These are phyloP conservation scores for Kondoa malvinella DNA, from an alignment of 768 basidiomycete species.

Conservation along the genomic window DNA sequence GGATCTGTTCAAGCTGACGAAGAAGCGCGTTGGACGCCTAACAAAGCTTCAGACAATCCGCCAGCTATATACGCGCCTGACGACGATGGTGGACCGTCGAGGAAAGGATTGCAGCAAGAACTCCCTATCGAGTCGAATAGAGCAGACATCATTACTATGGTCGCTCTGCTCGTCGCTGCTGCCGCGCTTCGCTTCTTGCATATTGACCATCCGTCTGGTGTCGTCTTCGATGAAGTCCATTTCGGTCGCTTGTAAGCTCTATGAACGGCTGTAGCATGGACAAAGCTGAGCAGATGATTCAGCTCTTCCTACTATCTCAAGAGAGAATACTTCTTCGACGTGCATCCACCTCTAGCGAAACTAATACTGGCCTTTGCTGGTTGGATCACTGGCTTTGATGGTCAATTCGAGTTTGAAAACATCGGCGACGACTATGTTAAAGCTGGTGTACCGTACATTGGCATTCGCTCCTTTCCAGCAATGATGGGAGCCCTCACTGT, in stretches of 20 bases:
- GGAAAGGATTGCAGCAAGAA: background rate
- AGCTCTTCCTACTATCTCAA: conserved; percentile 78
- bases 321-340: conserved; percentile 96
- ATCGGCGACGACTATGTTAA: conserved; percentile 85
- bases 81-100: background rate
- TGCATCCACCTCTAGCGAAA: conserved; percentile 94
- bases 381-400: conserved; percentile 93
- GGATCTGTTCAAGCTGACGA: background rate
- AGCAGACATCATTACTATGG: conserved; percentile 16
- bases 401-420: conserved; percentile 78
- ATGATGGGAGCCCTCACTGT: conserved; percentile 77
- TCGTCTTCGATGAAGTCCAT: conserved; percentile 39
- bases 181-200: conserved; percentile 25
- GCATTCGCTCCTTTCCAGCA: conserved; percentile 81
- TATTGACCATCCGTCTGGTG: conserved; percentile 28
- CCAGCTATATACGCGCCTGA: background rate
- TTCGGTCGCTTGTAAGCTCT: conserved; percentile 42
- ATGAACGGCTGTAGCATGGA: background rate
- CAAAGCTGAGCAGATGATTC: conserved; percentile 57
- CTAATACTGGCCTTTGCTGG: conserved; percentile 82
- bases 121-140: background rate
- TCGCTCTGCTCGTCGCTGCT: conserved; percentile 9
- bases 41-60: background rate
- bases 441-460: conserved; percentile 78
- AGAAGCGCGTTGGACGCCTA: background rate